Base-by-base conservation (phyloP, 2,329 filamentous ascomycete species). In the Xylariaceae sp. region DNA sequence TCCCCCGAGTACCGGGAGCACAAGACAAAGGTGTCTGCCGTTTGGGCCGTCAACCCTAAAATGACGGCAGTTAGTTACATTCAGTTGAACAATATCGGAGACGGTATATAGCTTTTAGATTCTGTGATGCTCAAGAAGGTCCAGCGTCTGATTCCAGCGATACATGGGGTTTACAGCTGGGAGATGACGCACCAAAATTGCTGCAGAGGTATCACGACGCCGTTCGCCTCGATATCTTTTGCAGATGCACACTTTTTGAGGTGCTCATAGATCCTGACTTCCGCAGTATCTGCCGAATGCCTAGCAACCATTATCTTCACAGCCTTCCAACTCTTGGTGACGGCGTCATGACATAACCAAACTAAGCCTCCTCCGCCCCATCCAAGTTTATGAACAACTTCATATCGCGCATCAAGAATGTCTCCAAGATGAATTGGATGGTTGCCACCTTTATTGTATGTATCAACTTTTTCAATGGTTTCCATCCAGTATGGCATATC, bases 341-440 rank as follows among this genome's bases (percentile, higher is more conserved):
- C 14, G 1, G 28, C 28, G 41, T 62, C 57, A 6, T 43, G 46
- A 11, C 59, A 60, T 2, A 62, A 41, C 59, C 59, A 62, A 18
- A 62, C 57, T 3, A 43, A 49, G 0, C 50, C 49, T 12, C 55
- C 52, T 0, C 52, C 47, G 2, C 60, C 60, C 12, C 18, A 49
- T 5, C 59, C 60, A 10, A 61, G 57, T 38, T 60, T 62, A 16
- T 61, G 58, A 3, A 51, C 17, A 5, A 62, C 57, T 18, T 55
- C 33, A 18, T 49, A 62, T 1, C 55, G 42, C 1, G 17, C 36
- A 14, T 57, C 43, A 6, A 61, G 45, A 1, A 51, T 17, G 31
- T 57, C 59, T 9, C 47, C 51, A 16, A 60, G 40, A 4, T 57
- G 52, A 1, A 60, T 49, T 0, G 59, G 58, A 44, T 61, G 53